A percentile compares a stretch with the other conserved stretches of the same genome.
phyloP scores from a whole-genome alignment of 805 yeast species.

The Candida montana region DNA sequence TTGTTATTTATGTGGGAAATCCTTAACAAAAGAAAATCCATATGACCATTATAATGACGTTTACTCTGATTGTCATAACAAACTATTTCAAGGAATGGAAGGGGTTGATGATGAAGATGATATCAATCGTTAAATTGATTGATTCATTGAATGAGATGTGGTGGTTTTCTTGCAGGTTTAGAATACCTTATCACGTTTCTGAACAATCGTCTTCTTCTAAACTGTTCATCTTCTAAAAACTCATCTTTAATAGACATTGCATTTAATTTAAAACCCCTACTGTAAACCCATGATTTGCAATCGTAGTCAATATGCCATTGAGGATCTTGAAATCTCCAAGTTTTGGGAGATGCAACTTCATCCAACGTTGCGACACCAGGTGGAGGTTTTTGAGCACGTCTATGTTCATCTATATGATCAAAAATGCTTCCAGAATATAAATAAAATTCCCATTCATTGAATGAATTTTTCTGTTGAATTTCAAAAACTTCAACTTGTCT shows the following conservation, averaged over 20 bases:
- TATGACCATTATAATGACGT: conserved; percentile 47
- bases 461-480: conserved; percentile 55
- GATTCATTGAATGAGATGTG: conserved; percentile 13
- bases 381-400: conserved; percentile 53
- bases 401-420: conserved; percentile 39
- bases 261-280: conserved; percentile 32
- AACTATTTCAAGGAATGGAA: conserved; percentile 49
- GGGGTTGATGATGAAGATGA: conserved; percentile 22
- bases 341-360: conserved; percentile 59
- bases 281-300: conserved; percentile 47
- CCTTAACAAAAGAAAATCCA: conserved; percentile 36
- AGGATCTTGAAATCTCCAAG: conserved; percentile 61
- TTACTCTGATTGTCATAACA: conserved; percentile 40
- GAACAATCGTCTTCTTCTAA: conserved; percentile 52
- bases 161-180: conserved; percentile 31
- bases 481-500: conserved; percentile 74
- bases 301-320: conserved; percentile 62
- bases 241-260: conserved; percentile 40
- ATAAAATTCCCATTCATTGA: conserved; percentile 57
- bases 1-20: conserved; percentile 50
- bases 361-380: conserved; percentile 52
- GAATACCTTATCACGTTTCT: conserved; percentile 48
- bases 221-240: conserved; percentile 41
- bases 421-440: conserved; percentile 53
- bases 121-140: no score